Evolutionary conservation across 768 basidiomycete genomes (phyloP), one percentile per base, ranked within the genome.

Genomic region (Vararia minispora): DNA sequence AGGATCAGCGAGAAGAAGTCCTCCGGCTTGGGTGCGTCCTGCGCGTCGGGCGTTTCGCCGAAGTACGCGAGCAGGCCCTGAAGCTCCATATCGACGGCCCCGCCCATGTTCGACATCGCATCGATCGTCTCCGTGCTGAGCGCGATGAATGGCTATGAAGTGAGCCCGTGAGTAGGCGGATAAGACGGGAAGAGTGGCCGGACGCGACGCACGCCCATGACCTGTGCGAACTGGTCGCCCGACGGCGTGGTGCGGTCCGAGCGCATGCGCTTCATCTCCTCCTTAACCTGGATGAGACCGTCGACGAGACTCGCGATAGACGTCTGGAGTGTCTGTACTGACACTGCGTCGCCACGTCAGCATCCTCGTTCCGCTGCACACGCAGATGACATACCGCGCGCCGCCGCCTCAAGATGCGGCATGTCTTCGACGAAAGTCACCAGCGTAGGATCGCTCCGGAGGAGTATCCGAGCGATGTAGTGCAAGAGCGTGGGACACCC

Each of bases 401-500:
- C 81, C 8, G 87, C 90, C 3, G 85, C 74, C 54, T 91, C 87
- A 2, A 95, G 48, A 52, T 75, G 78, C 1, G 86, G 79, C 49
- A 87, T 59, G 10, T 92, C 90, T 18, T 87, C 79, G 4, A 85
- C 69, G 56, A 91, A 92, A 13, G 66, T 66, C 4, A 82, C 60
- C 10, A 87, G 54, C 0, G 66, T 61, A 0, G 81, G 71, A 51
- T 91, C 78, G 5, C 68, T 69, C 22, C 78, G 71, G 40, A 84
- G 50, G 12, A 94, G 64, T 5, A 84, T 69, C 33, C 72, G 70
- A 10, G 85, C 87, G n/a, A 94, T 56, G 53, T 89, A 94, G 55
- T 94, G 91, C 10, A 95, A 65, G n/a, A 97, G 62, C 0, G 89
- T 94, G 0, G 90, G 88, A 47, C 87, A 92, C 6, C 74, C 74